phyloP scores from a whole-genome alignment of 441 rosid genomes.

The Jatropha podagrica region DNA sequence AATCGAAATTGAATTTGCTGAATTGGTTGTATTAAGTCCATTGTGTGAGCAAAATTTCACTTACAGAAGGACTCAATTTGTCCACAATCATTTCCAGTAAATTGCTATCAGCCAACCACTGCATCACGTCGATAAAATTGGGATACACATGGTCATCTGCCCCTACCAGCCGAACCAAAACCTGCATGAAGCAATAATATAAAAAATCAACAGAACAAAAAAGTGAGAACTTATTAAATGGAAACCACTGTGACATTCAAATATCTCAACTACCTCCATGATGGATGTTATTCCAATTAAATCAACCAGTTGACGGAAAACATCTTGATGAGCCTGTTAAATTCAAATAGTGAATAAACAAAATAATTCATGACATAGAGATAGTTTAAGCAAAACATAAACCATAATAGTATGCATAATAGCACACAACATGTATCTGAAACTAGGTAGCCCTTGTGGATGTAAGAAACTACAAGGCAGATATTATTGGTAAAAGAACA shows the following conservation, averaged over 20 bases:
- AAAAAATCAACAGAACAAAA: conserved; percentile 19
- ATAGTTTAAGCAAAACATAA: background rate
- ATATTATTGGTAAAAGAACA: background rate
- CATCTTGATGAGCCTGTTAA: conserved; percentile 78
- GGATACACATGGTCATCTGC: conserved; percentile 97
- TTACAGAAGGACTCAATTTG: conserved; percentile 83
- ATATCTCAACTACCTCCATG: conserved; percentile 70
- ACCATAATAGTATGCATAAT: background rate
- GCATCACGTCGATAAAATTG: conserved; percentile 94
- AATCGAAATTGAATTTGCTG: too few species aligned
- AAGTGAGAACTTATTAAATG: conserved; percentile 13
- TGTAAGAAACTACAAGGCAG: background rate
- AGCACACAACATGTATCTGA: background rate
- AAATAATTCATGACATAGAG: background rate
- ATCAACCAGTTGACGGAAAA: conserved; percentile 78
- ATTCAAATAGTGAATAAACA: conserved; percentile 4
- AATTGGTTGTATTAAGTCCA: too few species aligned
- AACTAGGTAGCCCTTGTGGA: background rate
- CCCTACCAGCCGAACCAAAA: conserved; percentile 91
- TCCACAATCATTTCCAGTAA: conserved; percentile 94
- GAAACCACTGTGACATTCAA: conserved; percentile 9
- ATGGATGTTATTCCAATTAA: conserved; percentile 96
- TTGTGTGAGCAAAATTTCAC: conserved; percentile 27
- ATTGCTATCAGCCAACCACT: conserved; percentile 90
- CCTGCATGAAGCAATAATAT: conserved; percentile 42